phyloP scores from a whole-genome alignment of 2,329 filamentous ascomycete species.

The Xylaria sp. region DNA sequence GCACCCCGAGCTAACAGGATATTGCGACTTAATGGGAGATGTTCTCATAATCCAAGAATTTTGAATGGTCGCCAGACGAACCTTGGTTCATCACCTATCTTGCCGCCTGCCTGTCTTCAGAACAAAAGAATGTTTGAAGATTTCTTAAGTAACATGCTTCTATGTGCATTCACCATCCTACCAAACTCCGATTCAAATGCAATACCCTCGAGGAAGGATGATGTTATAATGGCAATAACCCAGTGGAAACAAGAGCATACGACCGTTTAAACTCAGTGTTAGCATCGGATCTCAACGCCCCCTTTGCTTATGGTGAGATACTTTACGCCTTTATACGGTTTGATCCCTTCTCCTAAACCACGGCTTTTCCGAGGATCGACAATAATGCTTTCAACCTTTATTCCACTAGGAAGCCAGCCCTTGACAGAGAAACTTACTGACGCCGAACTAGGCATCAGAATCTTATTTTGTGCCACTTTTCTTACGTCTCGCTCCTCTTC shows the following conservation, averaged over 20 bases:
- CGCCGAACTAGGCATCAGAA: constrained; percentile 80
- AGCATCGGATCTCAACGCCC: constrained; percentile 69
- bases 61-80: background rate
- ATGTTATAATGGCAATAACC: too few species aligned
- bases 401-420: constrained; percentile 70
- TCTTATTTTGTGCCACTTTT: constrained; percentile 70
- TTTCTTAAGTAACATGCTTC: background rate
- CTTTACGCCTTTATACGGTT: constrained; percentile 98
- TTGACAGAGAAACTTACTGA: constrained; percentile 74
- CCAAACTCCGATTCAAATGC: constrained; percentile 13
- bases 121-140: background rate
- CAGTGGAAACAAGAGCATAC: background rate
- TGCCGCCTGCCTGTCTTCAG: background rate
- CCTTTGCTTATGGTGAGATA: constrained; percentile 80
- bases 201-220: constrained; percentile 9
- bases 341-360: constrained; percentile 84
- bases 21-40: too few species aligned
- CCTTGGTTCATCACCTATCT: background rate
- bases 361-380: constrained; percentile 79
- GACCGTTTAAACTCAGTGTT: background rate
- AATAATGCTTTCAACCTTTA: constrained; percentile 71
- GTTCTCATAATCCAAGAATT: background rate
- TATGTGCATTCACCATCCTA: constrained; percentile 5
- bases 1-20: too few species aligned
- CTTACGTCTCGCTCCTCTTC: constrained; percentile 58